A percentile compares a stretch with the other conserved stretches of the same genome.
These are phyloP conservation scores for Cardamine occulta DNA, from an alignment of 345 rosid genomes.

Conservation along the genomic window DNA sequence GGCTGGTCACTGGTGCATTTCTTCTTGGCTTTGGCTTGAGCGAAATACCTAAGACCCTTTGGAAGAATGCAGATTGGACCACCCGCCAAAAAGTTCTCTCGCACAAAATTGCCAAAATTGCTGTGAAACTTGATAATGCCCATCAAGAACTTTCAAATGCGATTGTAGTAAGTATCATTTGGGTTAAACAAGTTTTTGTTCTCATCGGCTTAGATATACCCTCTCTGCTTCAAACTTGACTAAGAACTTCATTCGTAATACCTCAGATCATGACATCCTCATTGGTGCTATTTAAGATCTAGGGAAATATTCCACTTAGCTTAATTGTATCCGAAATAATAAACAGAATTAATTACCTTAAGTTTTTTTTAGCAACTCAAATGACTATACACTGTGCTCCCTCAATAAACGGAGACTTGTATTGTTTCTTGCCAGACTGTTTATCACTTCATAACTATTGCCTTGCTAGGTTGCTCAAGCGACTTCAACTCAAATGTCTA, in stretches of 20 bases:
- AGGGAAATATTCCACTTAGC: constrained; percentile 20
- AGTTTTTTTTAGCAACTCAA: constrained; percentile 21
- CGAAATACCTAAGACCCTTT: constrained; percentile 86
- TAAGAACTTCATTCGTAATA: neutral
- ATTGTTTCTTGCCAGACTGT: constrained; percentile 14
- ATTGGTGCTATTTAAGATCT: constrained; percentile 14
- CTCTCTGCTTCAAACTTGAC: constrained; percentile 4
- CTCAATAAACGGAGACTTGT: neutral
- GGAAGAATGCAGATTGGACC: constrained; percentile 95
- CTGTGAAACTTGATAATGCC: constrained; percentile 95
- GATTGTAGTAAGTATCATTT: constrained; percentile 71
- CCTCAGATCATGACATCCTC: neutral
- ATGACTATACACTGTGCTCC: neutral
- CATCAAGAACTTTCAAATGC: constrained; percentile 98
- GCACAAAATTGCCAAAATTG: constrained; percentile 97
- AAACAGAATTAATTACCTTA: neutral
- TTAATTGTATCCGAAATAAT: neutral
- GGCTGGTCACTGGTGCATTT: constrained; percentile 97
- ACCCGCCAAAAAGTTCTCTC: constrained; percentile 95
- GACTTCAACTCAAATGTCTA: constrained; percentile 98
- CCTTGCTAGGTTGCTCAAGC: constrained; percentile 92
- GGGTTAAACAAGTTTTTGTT: neutral
- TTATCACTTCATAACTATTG: constrained; percentile 22
- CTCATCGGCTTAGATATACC: neutral
- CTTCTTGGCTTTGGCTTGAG: constrained; percentile 99